Evolutionary conservation across 2,329 filamentous ascomycete species (phyloP).

Genomic region (Colletotrichum filicis): DNA sequence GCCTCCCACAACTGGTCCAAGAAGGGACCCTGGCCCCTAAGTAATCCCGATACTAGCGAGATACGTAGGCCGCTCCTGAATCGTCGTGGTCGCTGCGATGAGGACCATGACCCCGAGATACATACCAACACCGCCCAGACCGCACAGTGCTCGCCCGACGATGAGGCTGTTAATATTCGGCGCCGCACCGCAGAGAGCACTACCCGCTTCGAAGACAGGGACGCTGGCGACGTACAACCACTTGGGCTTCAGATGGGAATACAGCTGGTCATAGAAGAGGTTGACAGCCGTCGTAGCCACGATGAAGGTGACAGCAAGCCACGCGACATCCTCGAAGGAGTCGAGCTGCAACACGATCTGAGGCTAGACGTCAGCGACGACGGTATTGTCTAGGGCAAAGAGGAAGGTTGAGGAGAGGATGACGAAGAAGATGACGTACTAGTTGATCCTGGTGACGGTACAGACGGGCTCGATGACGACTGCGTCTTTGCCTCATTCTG

Average conservation of each 20-base stretch:
- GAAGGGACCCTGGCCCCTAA: slow-evolving; percentile 57
- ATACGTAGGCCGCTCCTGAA: slow-evolving; percentile 34
- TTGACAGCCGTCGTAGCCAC: slow-evolving; percentile 17
- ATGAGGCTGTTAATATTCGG: slow-evolving; percentile 55
- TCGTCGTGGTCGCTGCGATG: slow-evolving; percentile 15
- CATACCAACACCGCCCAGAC: slow-evolving; percentile 47
- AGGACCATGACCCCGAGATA: slow-evolving; percentile 32
- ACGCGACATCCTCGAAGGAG: slow-evolving; percentile 49
- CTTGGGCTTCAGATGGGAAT: slow-evolving; percentile 46
- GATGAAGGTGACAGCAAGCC: slow-evolving; percentile 48
- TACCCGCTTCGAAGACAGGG: slow-evolving; percentile 50
- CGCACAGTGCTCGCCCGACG: slow-evolving; percentile 53
- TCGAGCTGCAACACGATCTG: slow-evolving; percentile 49
- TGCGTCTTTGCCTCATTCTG: slow-evolving; percentile 1
- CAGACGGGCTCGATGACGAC: not conserved
- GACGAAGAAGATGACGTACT: slow-evolving; percentile 35
- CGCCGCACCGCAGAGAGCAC: slow-evolving; percentile 51
- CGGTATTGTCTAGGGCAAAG: slow-evolving; percentile 55
- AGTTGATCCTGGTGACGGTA: slow-evolving; percentile 30
- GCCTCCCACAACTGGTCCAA: slow-evolving; percentile 54
- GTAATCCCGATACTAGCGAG: slow-evolving; percentile 39
- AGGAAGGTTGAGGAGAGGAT: slow-evolving; percentile 42
- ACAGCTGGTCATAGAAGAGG: slow-evolving; percentile 39
- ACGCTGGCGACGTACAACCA: slow-evolving; percentile 45
- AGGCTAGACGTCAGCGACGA: slow-evolving; percentile 57